A percentile compares a stretch with the other conserved stretches of the same genome.
phyloP scores from a whole-genome alignment of 2,329 filamentous ascomycete genomes.

The Xylogone sp. region DNA sequence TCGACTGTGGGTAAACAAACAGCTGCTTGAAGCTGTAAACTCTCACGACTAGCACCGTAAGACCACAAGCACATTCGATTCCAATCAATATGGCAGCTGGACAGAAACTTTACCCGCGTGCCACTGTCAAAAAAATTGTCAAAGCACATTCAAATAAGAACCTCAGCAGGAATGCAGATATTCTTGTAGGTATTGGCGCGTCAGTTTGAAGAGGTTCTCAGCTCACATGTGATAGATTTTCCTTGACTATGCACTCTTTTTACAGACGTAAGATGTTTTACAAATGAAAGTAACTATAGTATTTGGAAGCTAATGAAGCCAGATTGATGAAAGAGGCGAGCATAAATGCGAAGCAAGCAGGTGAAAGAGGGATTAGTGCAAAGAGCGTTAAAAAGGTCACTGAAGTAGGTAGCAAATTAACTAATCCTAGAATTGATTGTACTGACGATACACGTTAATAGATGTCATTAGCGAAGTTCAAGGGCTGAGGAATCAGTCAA shows the following conservation, averaged over 20 bases:
- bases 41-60: neutral
- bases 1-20: neutral
- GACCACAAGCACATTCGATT: neutral
- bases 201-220: slow-evolving; percentile 8
- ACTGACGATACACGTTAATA: slow-evolving; percentile 4
- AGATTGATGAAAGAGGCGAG: slow-evolving; percentile 77
- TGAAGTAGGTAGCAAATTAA: slow-evolving; percentile 51
- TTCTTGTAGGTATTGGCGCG: slow-evolving; percentile 58
- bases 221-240: slow-evolving; percentile 60
- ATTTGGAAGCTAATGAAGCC: neutral
- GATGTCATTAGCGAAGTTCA: slow-evolving; percentile 26
- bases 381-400: slow-evolving; percentile 75
- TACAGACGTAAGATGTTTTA: slow-evolving; percentile 51
- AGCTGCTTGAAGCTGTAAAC: neutral
- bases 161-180: slow-evolving; percentile 81
- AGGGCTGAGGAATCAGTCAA: slow-evolving; percentile 20
- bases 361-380: slow-evolving; percentile 71
- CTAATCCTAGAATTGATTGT: no score
- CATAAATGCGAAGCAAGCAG: slow-evolving; percentile 70
- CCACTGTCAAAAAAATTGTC: slow-evolving; percentile 82
- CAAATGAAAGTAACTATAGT: neutral
- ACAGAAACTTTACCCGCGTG: slow-evolving; percentile 77
- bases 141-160: slow-evolving; percentile 82
- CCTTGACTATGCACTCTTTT: slow-evolving; percentile 79
- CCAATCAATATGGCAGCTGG: slow-evolving; percentile 32